A percentile compares a stretch with the other conserved stretches of the same genome.
phyloP scores from a whole-genome alignment of 805 yeast species.

The Yarrowia porcina region DNA sequence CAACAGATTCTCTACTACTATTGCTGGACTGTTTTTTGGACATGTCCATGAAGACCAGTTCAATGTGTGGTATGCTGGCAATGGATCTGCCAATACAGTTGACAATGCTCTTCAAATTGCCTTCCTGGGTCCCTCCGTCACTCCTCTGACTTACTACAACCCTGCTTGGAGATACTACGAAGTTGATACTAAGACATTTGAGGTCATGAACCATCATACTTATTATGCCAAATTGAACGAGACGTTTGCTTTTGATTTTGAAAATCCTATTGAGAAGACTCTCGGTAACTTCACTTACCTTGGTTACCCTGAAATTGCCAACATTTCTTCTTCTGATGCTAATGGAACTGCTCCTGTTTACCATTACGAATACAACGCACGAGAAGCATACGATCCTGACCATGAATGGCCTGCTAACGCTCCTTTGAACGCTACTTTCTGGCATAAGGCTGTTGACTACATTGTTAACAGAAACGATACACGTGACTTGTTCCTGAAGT shows the following conservation, averaged over 20 bases:
- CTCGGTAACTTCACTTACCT: not conserved
- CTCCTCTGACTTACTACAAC: constrained; percentile 57
- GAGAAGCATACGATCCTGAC: constrained; percentile 46
- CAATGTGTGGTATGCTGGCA: constrained; percentile 52
- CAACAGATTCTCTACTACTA: constrained; percentile 61
- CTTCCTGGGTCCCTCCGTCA: constrained; percentile 64
- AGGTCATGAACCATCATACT: constrained; percentile 56
- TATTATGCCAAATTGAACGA: constrained; percentile 57
- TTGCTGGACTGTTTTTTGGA: constrained; percentile 68
- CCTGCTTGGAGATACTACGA: constrained; percentile 74
- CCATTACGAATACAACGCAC: constrained; percentile 53
- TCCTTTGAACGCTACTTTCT: constrained; percentile 65
- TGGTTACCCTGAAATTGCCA: constrained; percentile 28
- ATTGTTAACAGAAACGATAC: constrained; percentile 47
- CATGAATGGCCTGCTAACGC: constrained; percentile 56
- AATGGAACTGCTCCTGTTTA: constrained; percentile 38
- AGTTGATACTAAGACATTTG: constrained; percentile 59
- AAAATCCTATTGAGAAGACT: not conserved
- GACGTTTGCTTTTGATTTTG: constrained; percentile 39
- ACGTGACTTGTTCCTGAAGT: constrained; percentile 45
- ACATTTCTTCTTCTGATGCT: not conserved
- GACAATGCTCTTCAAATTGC: constrained; percentile 52
- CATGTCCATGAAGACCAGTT: constrained; percentile 71
- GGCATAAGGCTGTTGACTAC: constrained; percentile 43
- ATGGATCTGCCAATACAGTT: constrained; percentile 39